phyloP scores from a whole-genome alignment of 768 basidiomycete species.

The Crucibulum laeve region DNA sequence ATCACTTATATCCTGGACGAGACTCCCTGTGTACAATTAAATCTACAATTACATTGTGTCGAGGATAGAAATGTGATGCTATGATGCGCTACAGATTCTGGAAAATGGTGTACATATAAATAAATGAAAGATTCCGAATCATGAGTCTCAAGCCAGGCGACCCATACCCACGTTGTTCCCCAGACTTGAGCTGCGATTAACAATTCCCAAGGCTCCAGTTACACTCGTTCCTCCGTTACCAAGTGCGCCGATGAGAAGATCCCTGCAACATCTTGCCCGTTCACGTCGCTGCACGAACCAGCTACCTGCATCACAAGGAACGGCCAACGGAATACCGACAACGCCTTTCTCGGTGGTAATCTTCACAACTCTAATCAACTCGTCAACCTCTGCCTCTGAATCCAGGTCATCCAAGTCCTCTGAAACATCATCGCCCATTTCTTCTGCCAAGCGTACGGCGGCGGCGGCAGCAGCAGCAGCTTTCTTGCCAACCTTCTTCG shows the following conservation, averaged over 20 bases:
- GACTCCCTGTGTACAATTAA: too few species aligned
- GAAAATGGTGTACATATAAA: too few species aligned
- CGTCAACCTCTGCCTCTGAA: slow-evolving; percentile 82
- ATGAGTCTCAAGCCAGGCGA: too few species aligned
- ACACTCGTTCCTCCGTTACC: slow-evolving; percentile 32
- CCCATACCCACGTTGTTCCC: slow-evolving; percentile 1
- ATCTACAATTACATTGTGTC: too few species aligned
- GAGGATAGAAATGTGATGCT: too few species aligned
- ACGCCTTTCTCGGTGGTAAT: slow-evolving; percentile 52
- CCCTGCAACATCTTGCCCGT: slow-evolving; percentile 54
- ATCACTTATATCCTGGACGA: too few species aligned
- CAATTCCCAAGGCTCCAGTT: slow-evolving; percentile 24
- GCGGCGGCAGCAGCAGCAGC: slow-evolving; percentile 48
- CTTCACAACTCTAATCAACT: slow-evolving; percentile 59
- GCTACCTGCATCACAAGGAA: slow-evolving; percentile 69
- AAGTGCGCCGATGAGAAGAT: slow-evolving; percentile 53
- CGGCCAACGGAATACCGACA: slow-evolving; percentile 63
- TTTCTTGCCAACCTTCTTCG: slow-evolving; percentile 67
- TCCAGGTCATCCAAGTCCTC: slow-evolving; percentile 80
- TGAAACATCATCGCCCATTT: slow-evolving; percentile 49
- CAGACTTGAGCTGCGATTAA: slow-evolving; percentile 26
- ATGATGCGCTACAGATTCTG: too few species aligned
- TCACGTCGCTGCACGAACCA: slow-evolving; percentile 81
- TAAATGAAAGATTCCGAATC: too few species aligned
- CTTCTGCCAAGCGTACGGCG: slow-evolving; percentile 43